These are phyloP conservation scores for Rhododendron ovatum DNA, from an alignment of 148 eudicot genomes.

Conservation along the genomic window DNA sequence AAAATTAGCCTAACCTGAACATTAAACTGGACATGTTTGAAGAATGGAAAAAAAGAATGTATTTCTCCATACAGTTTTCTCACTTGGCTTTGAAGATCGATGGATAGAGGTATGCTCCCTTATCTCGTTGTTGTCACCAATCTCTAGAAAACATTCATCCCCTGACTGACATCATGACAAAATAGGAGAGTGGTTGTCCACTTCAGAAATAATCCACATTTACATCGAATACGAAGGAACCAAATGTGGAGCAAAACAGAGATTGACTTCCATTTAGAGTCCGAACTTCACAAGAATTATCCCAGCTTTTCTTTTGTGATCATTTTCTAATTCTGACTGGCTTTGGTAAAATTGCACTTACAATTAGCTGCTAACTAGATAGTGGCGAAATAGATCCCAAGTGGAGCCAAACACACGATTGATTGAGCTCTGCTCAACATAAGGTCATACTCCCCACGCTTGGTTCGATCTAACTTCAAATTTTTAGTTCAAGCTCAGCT, in stretches of 20 bases:
- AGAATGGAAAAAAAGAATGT: background rate
- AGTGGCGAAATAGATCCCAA: background rate
- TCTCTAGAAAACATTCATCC: slow-evolving; percentile 73
- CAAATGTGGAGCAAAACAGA: background rate
- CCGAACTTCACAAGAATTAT: background rate
- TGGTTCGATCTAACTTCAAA: background rate
- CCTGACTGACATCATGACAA: slow-evolving; percentile 50
- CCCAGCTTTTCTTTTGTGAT: background rate
- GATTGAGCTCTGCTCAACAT: background rate
- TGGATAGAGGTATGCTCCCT: slow-evolving; percentile 88
- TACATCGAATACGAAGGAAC: background rate
- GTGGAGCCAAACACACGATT: background rate
- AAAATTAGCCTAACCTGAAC: background rate
- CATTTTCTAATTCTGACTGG: background rate
- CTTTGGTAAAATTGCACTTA: background rate
- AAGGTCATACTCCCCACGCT: background rate
- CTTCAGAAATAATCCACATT: background rate
- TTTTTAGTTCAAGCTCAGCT: background rate
- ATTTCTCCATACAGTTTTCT: slow-evolving; percentile 58
- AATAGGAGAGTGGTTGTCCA: background rate
- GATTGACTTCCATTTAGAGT: background rate
- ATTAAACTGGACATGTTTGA: background rate
- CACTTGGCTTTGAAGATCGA: slow-evolving; percentile 72
- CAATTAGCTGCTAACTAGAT: background rate
- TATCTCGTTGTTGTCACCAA: slow-evolving; percentile 92